These are phyloP conservation scores for Debaryomyces prosopidis DNA, from an alignment of 805 yeast species.

Conservation along the genomic window DNA sequence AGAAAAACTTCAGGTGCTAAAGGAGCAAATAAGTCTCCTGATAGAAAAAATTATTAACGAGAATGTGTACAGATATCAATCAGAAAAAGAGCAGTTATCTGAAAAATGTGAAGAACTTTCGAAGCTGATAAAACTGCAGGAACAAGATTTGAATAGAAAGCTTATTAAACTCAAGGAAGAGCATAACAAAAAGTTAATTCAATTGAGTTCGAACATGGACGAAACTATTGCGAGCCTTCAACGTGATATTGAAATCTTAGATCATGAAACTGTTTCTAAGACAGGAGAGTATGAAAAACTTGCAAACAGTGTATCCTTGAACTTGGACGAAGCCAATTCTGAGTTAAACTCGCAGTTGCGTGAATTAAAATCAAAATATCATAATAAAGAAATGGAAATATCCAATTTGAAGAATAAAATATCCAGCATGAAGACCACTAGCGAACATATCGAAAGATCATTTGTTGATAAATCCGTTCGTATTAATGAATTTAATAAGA, in stretches of 20 bases:
- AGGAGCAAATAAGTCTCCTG: conserved; percentile 27
- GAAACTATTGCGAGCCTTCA: conserved; percentile 13
- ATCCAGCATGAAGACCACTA: conserved; percentile 8
- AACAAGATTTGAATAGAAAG: conserved; percentile 20
- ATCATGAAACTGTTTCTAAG: conserved; percentile 5
- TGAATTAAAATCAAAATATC: conserved; percentile 5
- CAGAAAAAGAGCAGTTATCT: conserved; percentile 20
- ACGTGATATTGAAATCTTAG: conserved; percentile 9
- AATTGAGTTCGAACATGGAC: conserved; percentile 14
- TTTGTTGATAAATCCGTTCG: conserved; percentile 5
- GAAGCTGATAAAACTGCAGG: conserved; percentile 12
- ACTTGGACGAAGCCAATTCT: conserved; percentile 5
- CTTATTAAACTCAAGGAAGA: conserved; percentile 26
- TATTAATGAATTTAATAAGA: conserved; percentile 7
- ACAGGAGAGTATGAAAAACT: conserved; percentile 5
- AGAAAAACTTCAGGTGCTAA: conserved; percentile 20
- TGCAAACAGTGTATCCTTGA: conserved; percentile 5
- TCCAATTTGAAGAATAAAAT: conserved; percentile 11
- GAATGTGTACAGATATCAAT: conserved; percentile 30
- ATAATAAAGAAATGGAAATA: conserved; percentile 16
- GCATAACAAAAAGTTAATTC: conserved; percentile 18
- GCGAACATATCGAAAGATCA: conserved; percentile 7
- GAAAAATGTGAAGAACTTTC: conserved; percentile 15
- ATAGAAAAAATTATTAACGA: conserved; percentile 39
- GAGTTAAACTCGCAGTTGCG: conserved; percentile 2